A percentile compares a stretch with the other conserved stretches of the same genome.
phyloP scores from a whole-genome alignment of 2,329 filamentous ascomycete species.

The Talaromyces sp. region DNA sequence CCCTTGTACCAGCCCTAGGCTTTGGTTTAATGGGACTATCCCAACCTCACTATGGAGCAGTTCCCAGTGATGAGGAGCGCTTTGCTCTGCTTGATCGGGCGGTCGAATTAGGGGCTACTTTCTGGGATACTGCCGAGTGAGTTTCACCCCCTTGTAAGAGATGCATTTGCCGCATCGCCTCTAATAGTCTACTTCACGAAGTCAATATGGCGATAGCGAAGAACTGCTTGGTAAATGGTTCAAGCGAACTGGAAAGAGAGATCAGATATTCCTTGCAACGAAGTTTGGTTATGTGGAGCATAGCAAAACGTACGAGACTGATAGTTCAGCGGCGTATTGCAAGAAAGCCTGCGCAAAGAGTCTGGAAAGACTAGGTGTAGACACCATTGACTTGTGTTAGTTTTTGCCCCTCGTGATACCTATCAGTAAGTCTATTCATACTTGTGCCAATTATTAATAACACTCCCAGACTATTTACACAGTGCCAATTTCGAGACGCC shows the following conservation, averaged over 20 bases:
- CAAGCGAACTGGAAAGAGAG: slow-evolving; percentile 8
- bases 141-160: neutral
- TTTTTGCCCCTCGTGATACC: neutral
- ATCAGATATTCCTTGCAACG: slow-evolving; percentile 52
- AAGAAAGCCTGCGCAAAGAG: slow-evolving; percentile 25
- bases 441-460: neutral
- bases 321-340: slow-evolving; percentile 33
- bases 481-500: slow-evolving; percentile 39
- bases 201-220: slow-evolving; percentile 8
- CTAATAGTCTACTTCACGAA: neutral
- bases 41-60: slow-evolving; percentile 26
- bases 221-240: slow-evolving; percentile 12
- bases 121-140: slow-evolving; percentile 44
- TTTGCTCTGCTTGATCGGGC: slow-evolving; percentile 46
- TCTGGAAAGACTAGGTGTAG: slow-evolving; percentile 40
- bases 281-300: slow-evolving; percentile 45
- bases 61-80: slow-evolving; percentile 39
- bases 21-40: slow-evolving; percentile 12
- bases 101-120: slow-evolving; percentile 40
- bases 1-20: slow-evolving; percentile 4
- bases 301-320: slow-evolving; percentile 22
- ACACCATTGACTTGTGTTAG: slow-evolving; percentile 44
- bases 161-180: neutral
- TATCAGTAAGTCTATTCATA: neutral
- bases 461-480: slow-evolving; percentile 39